Base-by-base conservation (phyloP, 116 monocot species). In the Dioscorea cayenensis region DNA sequence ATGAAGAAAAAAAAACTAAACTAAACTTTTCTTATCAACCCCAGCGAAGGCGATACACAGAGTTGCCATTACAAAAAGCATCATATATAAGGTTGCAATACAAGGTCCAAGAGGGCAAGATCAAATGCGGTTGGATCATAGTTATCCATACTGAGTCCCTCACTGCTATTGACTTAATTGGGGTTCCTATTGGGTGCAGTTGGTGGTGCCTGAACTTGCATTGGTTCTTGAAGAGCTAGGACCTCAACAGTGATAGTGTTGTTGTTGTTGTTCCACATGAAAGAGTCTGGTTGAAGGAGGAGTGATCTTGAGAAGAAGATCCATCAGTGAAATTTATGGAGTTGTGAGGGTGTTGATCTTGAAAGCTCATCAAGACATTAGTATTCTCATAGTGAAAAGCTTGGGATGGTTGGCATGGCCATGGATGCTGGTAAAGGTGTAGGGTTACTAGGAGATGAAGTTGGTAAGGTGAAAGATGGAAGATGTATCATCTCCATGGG, bases 41-140 rank as follows among this genome's bases (percentile, higher is more conserved):
- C 94, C 94, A 90, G 49, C 81, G 94, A 75, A 90, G 68, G 25
- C 87, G 83, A 32, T 90, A 90, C 78, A 94, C 87, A 6, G 86
- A 65, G 69, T 55, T 80, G 27, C 76, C 77, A 62, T 74, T 52
- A 52, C 76, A 81, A n/a, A 86, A 84, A 63, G 74, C 71, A 10
- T 68, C 86, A n/a, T n/a, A n/a, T n/a, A 20, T 79, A 89, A 58
- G 85, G 81, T 79, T 84, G 84, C 74, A 89, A 70, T 48, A 75
- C 80, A 28, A 81, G 76, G 23, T 90, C 94, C 79, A 90, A 85
- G 28, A 90, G 50, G 16, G 83, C 90, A 20, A 90, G 67, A 74
- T 94, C 94, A 66, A 94, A 93, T 23, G 62, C 66, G 4, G 77
- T 27, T 59, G 77, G 66, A 12, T 55, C 65, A 65, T 55, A 55